A percentile compares a stretch with the other conserved stretches of the same genome.
Evolutionary conservation across 106 monocot genomes (phyloP).

Genomic region (Acorus calamus): DNA sequence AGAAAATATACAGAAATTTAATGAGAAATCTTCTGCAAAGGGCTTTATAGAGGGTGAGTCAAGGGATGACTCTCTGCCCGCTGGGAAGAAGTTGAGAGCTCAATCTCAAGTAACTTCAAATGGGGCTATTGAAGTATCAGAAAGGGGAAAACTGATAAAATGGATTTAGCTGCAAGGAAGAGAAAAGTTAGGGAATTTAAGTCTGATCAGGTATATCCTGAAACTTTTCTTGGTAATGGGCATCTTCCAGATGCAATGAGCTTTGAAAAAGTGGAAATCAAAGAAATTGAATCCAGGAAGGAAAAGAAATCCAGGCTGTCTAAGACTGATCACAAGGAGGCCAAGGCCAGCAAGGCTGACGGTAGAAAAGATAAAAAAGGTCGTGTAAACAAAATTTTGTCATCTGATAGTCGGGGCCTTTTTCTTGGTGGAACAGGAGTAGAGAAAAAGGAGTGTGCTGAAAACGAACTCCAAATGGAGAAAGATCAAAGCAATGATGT

Average conservation of each 20-base stretch:
- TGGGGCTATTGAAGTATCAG: constrained; percentile 27
- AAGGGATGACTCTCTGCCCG: constrained; percentile 6
- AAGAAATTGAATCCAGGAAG: constrained; percentile 22
- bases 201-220: constrained; percentile 17
- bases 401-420: constrained; percentile 16
- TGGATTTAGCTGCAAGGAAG: constrained; percentile 27
- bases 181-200: constrained; percentile 44
- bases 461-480: constrained; percentile 11
- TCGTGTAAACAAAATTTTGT: constrained; percentile 1
- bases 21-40: constrained; percentile 24
- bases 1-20: constrained; percentile 18
- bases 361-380: constrained; percentile 14
- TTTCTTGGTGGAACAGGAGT: constrained; percentile 9
- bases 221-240: constrained; percentile 2
- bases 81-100: constrained; percentile 20
- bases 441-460: constrained; percentile 5
- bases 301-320: constrained; percentile 39
- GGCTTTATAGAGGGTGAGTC: constrained; percentile 16
- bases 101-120: constrained; percentile 11
- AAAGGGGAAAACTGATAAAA: constrained; percentile 17
- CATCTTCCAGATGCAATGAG: background rate
- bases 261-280: constrained; percentile 21
- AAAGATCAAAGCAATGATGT: constrained; percentile 5
- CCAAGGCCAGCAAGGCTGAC: constrained; percentile 11
- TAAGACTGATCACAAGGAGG: constrained; percentile 28